Evolutionary conservation across 108 stramenopile species (phyloP).

Genomic region (Nannochloropsis gaditana): DNA sequence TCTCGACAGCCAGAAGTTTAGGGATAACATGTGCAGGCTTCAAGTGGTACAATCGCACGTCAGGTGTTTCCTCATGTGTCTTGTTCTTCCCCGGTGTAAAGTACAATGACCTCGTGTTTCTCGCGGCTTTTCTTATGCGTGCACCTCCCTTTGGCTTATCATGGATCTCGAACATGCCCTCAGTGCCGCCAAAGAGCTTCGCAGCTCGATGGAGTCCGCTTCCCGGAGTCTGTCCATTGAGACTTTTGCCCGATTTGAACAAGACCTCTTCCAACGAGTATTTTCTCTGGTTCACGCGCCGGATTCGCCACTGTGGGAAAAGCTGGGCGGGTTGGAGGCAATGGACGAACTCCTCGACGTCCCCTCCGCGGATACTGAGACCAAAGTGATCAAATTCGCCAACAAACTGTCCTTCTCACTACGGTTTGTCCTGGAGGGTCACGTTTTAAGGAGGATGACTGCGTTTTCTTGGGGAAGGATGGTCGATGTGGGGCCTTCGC

Average conservation of each 20-base stretch:
- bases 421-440: constrained; percentile 25
- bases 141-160: no score
- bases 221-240: constrained; percentile 52
- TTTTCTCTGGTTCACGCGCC: constrained; percentile 36
- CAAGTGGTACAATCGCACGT: no score
- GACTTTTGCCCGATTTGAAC: constrained; percentile 54
- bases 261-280: constrained; percentile 47
- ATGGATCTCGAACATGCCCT: not conserved
- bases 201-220: constrained; percentile 46
- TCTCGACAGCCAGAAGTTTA: no score
- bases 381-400: constrained; percentile 81
- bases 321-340: constrained; percentile 53
- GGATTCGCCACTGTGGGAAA: constrained; percentile 29
- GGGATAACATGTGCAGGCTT: no score
- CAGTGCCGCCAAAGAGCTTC: constrained; percentile 41
- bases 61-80: no score
- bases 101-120: no score
- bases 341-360: constrained; percentile 58
- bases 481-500: no score
- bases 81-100: no score
- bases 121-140: no score
- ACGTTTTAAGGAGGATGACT: not conserved
- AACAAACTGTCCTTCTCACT: constrained; percentile 70
- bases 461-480: constrained; percentile 45
- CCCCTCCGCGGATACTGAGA: constrained; percentile 74